Evolutionary conservation across 2,329 filamentous ascomycete genomes (phyloP).

Genomic region (Westerdykella aurantiaca): DNA sequence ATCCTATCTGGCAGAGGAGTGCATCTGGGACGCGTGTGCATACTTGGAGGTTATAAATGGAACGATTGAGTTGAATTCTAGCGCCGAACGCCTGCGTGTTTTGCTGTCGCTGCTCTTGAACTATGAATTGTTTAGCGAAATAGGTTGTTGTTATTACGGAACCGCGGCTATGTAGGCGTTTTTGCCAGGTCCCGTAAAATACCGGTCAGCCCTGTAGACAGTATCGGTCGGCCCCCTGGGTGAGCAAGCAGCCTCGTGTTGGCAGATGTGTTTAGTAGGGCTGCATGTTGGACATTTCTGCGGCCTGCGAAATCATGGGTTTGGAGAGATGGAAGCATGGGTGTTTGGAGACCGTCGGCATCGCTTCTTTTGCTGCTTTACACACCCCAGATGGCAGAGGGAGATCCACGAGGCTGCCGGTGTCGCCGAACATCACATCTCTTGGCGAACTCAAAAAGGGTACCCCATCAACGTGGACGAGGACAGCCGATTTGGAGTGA

Average conservation of each 20-base stretch:
- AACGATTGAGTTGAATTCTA: no score
- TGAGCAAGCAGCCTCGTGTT: no score
- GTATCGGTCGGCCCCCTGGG: no score
- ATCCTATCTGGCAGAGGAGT: slow-evolving; percentile 1
- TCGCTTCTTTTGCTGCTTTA: not conserved
- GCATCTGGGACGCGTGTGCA: not conserved
- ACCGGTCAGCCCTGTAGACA: no score
- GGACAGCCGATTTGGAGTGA: no score
- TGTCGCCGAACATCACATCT: not conserved
- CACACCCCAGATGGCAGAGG: not conserved
- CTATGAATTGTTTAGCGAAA: not conserved
- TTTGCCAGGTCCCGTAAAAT: no score
- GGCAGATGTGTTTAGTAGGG: not conserved
- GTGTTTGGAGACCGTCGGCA: not conserved
- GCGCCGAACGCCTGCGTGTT: not conserved
- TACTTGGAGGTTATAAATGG: slow-evolving; percentile 2
- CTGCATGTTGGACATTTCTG: not conserved
- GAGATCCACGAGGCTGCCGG: not conserved
- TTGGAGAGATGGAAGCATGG: not conserved
- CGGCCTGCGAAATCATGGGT: not conserved
- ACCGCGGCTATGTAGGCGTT: not conserved
- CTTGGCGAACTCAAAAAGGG: not conserved
- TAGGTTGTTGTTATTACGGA: not conserved
- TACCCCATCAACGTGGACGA: not conserved
- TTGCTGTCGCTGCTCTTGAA: not conserved